Conservation (phyloP, 1,284 basidiomycete genomes). For the Leccinum pachyderme region DNA sequence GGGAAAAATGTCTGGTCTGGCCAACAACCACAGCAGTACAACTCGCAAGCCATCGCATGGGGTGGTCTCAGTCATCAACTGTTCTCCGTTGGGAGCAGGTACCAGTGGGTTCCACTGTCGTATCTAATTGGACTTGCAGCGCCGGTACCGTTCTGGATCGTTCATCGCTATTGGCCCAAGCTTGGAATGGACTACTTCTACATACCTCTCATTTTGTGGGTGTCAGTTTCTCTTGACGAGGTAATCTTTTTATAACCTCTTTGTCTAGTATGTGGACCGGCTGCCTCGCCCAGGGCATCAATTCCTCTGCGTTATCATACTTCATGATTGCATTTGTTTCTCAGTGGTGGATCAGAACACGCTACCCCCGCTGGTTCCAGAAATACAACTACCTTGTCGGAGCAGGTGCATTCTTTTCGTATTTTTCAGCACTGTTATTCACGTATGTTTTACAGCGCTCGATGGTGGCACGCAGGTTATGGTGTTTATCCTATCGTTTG, state of each 20-base stretch:
- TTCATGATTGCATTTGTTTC: conserved; percentile 51
- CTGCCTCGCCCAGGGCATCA: conserved; percentile 47
- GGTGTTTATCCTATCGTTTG: conserved; percentile 71
- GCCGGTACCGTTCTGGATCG: conserved; percentile 56
- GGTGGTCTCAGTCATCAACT: conserved; percentile 60
- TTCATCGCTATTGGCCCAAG: conserved; percentile 43
- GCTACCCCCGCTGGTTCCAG: conserved; percentile 55
- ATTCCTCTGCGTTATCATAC: conserved; percentile 38
- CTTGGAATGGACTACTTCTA: conserved; percentile 42
- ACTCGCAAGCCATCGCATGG: conserved; percentile 64
- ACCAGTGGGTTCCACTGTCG: conserved; percentile 56
- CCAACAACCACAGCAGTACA: conserved; percentile 54
- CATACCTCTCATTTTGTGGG: conserved; percentile 44
- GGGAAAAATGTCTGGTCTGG: conserved; percentile 67
- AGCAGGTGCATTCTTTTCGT: conserved; percentile 34
- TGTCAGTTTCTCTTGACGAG: background rate
- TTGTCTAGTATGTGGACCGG: conserved; percentile 33
- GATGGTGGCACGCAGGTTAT: conserved; percentile 68
- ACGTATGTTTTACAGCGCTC: conserved; percentile 35
- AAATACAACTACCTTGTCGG: conserved; percentile 49
- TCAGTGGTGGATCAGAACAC: conserved; percentile 57
- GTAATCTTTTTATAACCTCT: background rate
- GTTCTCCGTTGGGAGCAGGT: conserved; percentile 53
- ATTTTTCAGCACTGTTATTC: background rate
- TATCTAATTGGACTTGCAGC: conserved; percentile 55